phyloP scores from a whole-genome alignment of 345 rosid species.

The Acer campestre region DNA sequence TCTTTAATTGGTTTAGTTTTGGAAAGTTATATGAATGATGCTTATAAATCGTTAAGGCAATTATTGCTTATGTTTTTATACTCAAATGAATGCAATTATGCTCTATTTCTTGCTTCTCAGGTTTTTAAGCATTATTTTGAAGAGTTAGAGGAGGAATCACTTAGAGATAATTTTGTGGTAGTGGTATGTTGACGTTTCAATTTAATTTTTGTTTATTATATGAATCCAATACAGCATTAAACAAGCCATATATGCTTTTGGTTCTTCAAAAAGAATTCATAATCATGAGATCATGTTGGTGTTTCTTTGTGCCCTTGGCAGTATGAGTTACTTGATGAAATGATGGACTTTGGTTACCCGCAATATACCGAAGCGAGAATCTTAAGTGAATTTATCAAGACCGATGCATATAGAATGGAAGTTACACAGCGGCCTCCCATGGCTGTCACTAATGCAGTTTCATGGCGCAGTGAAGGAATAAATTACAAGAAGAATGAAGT shows the following conservation, averaged over 20 bases:
- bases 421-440: conserved; percentile 95
- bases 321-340: conserved; percentile 98
- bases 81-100: background rate
- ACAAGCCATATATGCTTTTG: background rate
- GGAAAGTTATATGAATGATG: background rate
- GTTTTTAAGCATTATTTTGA: conserved; percentile 99
- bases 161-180: conserved; percentile 96
- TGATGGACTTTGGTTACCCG: conserved; percentile 99
- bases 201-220: background rate
- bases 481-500: conserved; percentile 91
- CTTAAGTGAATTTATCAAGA: conserved; percentile 94
- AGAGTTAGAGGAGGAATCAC: conserved; percentile 94
- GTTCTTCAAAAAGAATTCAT: background rate
- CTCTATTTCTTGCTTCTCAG: conserved; percentile 29
- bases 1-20: background rate
- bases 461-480: conserved; percentile 98
- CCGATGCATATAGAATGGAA: conserved; percentile 98
- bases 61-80: background rate
- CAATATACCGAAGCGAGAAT: conserved; percentile 92
- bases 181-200: conserved; percentile 62
- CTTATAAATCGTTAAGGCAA: background rate
- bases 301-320: conserved; percentile 39
- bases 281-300: background rate
- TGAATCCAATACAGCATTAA: background rate
- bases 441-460: conserved; percentile 99